A percentile compares a stretch with the other conserved stretches of the same genome.
These are phyloP conservation scores for Lentithecium fluviatile DNA, from an alignment of 495 filamentous ascomycete species.

Conservation along the genomic window DNA sequence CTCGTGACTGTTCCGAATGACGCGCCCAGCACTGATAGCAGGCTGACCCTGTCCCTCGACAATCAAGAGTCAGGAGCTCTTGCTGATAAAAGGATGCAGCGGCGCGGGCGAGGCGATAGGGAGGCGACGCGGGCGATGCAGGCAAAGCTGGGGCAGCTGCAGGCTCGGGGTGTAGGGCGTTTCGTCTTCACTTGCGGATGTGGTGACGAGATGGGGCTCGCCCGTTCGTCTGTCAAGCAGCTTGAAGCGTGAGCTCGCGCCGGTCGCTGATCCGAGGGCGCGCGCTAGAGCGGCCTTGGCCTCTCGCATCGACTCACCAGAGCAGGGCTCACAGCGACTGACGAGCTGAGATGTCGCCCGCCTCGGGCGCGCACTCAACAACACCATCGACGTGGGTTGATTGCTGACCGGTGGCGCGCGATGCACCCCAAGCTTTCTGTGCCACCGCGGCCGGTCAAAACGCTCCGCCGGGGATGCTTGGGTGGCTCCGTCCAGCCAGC, in stretches of 20 bases:
- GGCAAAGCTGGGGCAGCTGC: background rate
- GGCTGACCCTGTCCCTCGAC: conserved; percentile 23
- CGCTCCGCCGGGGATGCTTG: background rate
- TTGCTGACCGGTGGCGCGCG: conserved; percentile 22
- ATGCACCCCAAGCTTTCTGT: conserved; percentile 6
- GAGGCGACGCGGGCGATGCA: background rate
- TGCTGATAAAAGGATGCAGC: conserved; percentile 7
- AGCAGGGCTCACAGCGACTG: background rate
- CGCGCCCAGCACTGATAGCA: conserved; percentile 36
- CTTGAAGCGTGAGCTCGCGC: background rate
- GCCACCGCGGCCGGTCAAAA: conserved; percentile 24
- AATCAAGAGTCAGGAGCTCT: background rate
- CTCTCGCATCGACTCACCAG: conserved; percentile 11
- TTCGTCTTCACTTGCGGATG: conserved; percentile 5
- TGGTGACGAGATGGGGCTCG: conserved; percentile 12
- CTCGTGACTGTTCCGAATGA: conserved; percentile 36
- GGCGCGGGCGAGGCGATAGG: conserved; percentile 11
- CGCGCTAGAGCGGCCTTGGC: background rate
- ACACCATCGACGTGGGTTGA: background rate
- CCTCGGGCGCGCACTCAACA: no score
- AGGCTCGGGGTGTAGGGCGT: background rate
- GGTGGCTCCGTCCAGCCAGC: no score
- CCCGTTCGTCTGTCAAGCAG: background rate
- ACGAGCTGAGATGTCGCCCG: no score
- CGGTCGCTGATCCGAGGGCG: background rate